phyloP scores from a whole-genome alignment of 306 rosid species.

The Styphnolobium japonicum region DNA sequence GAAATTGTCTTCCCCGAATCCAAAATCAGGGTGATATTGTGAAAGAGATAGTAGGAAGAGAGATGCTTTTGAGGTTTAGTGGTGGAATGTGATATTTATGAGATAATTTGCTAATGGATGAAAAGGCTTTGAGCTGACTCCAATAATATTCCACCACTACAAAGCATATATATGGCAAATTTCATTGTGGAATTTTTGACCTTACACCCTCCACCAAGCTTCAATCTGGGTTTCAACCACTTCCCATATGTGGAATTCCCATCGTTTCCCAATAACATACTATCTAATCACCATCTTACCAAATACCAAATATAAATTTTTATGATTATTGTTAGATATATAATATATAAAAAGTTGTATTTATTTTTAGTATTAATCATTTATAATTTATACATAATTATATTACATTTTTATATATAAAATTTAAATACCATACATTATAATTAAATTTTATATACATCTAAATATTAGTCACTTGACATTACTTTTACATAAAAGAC shows the following conservation, averaged over 20 bases:
- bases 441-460: neutral
- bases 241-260: slow-evolving; percentile 46
- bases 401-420: neutral
- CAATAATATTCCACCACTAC: slow-evolving; percentile 50
- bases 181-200: slow-evolving; percentile 44
- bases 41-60: neutral
- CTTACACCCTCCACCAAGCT: slow-evolving; percentile 44
- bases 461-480: neutral
- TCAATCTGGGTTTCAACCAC: slow-evolving; percentile 38
- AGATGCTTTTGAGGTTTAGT: neutral
- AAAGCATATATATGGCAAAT: neutral
- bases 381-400: neutral
- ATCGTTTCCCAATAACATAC: slow-evolving; percentile 48
- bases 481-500: neutral
- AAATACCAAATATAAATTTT: slow-evolving; percentile 6
- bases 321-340: neutral
- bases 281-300: slow-evolving; percentile 36
- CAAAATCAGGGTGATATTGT: slow-evolving; percentile 18
- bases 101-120: slow-evolving; percentile 35
- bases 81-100: slow-evolving; percentile 43
- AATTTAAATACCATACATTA: neutral
- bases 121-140: slow-evolving; percentile 57
- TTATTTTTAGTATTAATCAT: neutral
- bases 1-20: slow-evolving; percentile 29
- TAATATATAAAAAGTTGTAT: neutral